phyloP scores from a whole-genome alignment of 805 yeast genomes.

The Candida berthetii region DNA sequence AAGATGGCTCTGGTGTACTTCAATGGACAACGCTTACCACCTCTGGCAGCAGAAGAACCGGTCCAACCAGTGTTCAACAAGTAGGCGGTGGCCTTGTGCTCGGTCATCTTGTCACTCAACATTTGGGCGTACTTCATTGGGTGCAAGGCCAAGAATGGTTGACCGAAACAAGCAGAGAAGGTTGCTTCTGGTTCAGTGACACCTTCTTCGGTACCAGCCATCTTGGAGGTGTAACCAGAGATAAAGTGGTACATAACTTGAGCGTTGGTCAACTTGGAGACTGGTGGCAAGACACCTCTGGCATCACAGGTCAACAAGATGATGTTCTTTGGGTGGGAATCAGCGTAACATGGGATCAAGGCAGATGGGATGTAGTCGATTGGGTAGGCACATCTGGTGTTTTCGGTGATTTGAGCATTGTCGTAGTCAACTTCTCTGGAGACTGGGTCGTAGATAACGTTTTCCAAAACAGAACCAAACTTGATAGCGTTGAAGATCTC shows the following conservation, averaged over 20 bases:
- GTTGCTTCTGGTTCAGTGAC: slow-evolving; percentile 98
- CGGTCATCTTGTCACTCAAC: slow-evolving; percentile 84
- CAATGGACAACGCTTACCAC: slow-evolving; percentile 96
- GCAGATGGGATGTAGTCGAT: slow-evolving; percentile 96
- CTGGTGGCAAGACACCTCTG: slow-evolving; percentile 96
- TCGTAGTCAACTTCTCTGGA: slow-evolving; percentile 83
- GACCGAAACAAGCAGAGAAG: slow-evolving; percentile 98
- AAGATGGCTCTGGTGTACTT: slow-evolving; percentile 96
- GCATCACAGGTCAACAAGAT: slow-evolving; percentile 95
- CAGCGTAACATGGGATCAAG: slow-evolving; percentile 89
- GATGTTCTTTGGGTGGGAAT: slow-evolving; percentile 87
- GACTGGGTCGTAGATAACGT: slow-evolving; percentile 76
- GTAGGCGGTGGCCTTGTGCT: slow-evolving; percentile 93
- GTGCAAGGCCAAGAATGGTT: slow-evolving; percentile 96
- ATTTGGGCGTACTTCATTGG: slow-evolving; percentile 98
- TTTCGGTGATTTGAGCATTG: slow-evolving; percentile 82
- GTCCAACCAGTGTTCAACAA: slow-evolving; percentile 98
- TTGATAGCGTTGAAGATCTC: slow-evolving; percentile 93
- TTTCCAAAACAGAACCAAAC: slow-evolving; percentile 93
- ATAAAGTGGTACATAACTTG: slow-evolving; percentile 99
- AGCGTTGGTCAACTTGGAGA: slow-evolving; percentile 85
- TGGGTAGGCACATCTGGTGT: slow-evolving; percentile 98
- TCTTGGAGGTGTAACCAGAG: slow-evolving; percentile 97
- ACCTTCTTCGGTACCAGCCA: slow-evolving; percentile 99
- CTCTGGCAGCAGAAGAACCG: slow-evolving; percentile 85